Base-by-base conservation (phyloP, 441 rosid species). In the Erodium trifolium region DNA sequence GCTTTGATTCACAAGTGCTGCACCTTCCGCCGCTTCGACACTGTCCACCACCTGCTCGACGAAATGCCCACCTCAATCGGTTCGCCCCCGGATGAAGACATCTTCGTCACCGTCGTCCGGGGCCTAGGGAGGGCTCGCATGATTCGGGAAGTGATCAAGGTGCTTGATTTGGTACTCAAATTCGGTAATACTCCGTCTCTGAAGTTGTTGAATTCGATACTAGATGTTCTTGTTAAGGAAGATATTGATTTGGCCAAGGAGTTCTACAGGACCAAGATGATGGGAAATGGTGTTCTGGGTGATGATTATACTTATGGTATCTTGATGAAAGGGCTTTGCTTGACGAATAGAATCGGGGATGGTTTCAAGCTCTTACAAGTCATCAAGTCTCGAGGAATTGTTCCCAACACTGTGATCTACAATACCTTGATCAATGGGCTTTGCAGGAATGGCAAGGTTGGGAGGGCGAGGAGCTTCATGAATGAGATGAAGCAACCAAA, bases 271-370 rank as follows among this genome's bases (percentile, higher is more conserved):
- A 78, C 79, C 71, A 84, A 84, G 79, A 91, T 89, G 98, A 85
- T 87, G 89, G 78, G 77, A 16, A 70, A 65, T 75, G 90, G 90
- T 17, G 75, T 90, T 29, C 76, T 78, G 12, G 92, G 96, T 73
- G 98, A 93, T 79, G 86, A 80, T 62, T 93, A 87, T 70, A 93
- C 98, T 7, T 89, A 78, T 12, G 98, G 90, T 64, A 93, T 93
- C 69, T 76, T 93, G 65, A 87, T 91, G 96, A 91, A 91, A 75
- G 97, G 98, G 37, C 91, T 91, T 80, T 91, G 96, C 80, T 82
- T 82, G 66, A 93, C 98, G 23, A 90, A 91, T 77, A 86, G 90
- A 79, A 87, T 89, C 63, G 86, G 78, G 4, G 93, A 91, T 74
- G 91, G 86, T 41, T 93, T 89, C 72, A 93, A 89, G 86, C 88